These are phyloP conservation scores for Nymphaea thermarum DNA, from an alignment of 164 flowering plant species.

Conservation along the genomic window DNA sequence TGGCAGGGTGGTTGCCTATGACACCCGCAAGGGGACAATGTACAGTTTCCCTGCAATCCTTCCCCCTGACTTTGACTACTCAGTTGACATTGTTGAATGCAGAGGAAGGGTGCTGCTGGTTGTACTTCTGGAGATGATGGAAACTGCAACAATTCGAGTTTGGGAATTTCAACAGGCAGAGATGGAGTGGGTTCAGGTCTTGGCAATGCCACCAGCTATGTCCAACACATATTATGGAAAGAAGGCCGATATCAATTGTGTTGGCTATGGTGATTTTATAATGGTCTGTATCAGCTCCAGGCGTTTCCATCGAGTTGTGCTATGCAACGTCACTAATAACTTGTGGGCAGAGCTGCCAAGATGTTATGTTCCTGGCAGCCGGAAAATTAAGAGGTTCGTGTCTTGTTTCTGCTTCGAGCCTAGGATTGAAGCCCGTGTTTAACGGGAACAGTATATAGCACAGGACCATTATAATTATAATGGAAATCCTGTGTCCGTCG, in stretches of 20 bases:
- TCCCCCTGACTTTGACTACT: conserved; percentile 48
- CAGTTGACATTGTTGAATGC: conserved; percentile 56
- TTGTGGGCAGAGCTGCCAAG: conserved; percentile 51
- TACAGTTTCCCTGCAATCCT: conserved; percentile 46
- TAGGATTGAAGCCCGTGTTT: conserved; percentile 56
- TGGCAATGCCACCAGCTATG: conserved; percentile 60
- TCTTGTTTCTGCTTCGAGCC: conserved; percentile 69
- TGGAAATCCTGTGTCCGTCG: neutral
- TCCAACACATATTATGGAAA: conserved; percentile 51
- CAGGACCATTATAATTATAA: neutral
- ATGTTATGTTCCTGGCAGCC: conserved; percentile 21
- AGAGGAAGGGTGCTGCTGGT: conserved; percentile 42
- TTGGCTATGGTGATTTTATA: conserved; percentile 32
- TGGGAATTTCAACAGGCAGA: conserved; percentile 40
- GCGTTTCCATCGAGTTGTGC: conserved; percentile 22
- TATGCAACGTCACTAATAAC: conserved; percentile 33
- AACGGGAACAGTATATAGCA: conserved; percentile 4
- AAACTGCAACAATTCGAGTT: conserved; percentile 49
- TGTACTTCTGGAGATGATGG: conserved; percentile 48
- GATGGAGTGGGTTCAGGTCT: conserved; percentile 38
- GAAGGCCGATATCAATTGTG: conserved; percentile 67
- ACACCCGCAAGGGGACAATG: conserved; percentile 25
- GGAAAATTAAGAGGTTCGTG: conserved; percentile 34
- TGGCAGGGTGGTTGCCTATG: conserved; percentile 44
- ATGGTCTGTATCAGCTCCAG: conserved; percentile 40